These are phyloP conservation scores for Poronia punctata DNA, from an alignment of 495 filamentous ascomycete species.

Conservation along the genomic window DNA sequence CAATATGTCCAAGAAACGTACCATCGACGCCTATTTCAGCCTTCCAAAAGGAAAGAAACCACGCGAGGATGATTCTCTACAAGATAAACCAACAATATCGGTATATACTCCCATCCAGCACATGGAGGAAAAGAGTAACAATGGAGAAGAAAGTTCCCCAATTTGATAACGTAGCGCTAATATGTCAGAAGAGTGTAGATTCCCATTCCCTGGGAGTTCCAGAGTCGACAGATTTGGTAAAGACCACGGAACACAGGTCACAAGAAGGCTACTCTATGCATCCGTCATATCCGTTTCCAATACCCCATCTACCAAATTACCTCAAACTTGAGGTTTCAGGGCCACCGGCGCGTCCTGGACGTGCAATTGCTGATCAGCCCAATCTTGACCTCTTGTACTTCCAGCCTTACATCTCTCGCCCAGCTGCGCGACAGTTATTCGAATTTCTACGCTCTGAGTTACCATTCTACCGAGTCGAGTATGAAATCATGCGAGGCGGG, in stretches of 20 bases:
- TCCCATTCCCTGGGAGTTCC: too few species aligned
- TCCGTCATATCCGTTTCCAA: conserved; percentile 55
- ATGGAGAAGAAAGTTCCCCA: not conserved
- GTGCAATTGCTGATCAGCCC: conserved; percentile 50
- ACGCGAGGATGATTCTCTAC: conserved; percentile 2
- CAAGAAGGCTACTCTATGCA: conserved; percentile 32
- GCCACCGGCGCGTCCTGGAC: conserved; percentile 31
- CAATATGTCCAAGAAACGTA: conserved; percentile 35
- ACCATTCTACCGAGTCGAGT: conserved; percentile 67
- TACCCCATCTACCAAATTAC: conserved; percentile 45
- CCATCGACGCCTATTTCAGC: conserved; percentile 45
- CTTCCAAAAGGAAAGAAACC: conserved; percentile 34
- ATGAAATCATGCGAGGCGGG: conserved; percentile 55
- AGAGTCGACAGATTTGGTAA: not conserved
- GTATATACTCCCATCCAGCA: not conserved
- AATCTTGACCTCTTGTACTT: conserved; percentile 64
- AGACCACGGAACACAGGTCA: not conserved
- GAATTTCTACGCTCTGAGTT: conserved; percentile 54
- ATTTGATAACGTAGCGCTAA: not conserved
- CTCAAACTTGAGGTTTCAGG: conserved; percentile 17
- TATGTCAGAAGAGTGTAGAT: not conserved
- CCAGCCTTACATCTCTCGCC: conserved; percentile 51
- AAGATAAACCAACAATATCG: not conserved
- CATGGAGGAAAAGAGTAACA: not conserved
- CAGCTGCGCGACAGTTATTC: conserved; percentile 51